Base-by-base conservation (phyloP, 306 rosid species). In the Carpinus viminea region DNA sequence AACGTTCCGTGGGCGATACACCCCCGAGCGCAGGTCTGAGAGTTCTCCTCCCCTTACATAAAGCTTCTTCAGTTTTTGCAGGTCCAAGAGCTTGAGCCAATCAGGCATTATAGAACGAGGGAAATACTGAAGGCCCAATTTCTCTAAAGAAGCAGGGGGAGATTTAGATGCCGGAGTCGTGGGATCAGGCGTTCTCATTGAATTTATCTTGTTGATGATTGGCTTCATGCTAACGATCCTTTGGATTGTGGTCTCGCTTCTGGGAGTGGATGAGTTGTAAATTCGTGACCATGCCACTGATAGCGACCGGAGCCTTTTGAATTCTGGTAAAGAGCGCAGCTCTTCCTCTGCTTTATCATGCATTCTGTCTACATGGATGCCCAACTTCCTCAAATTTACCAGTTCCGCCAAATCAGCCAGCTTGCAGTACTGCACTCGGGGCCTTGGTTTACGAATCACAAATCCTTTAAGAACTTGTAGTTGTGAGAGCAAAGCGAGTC, bases 391-490 rank as follows among this genome's bases (percentile, higher is more conserved):
- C 26, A 72, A 57, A 45, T 76, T 5, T 34, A 41, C 1, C 74
- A 72, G 13, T 0, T 4, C 20, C 24, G 62, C 54, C 69, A 72
- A 72, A 34, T 62, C 85, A 31, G 41, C 21, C 0, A 81, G 66
- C 45, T 26, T 11, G 21, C 81, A 81, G 74, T n/a, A 10, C 6
- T 41, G 45, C 7, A 5, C 45, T 4, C 45, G 7, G 45, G 7
- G 45, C 45, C 45, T 2, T 10, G 15, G 12, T 4, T 61, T 38
- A 12, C 74, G 50, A 45, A 76, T 72, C 9, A 81, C 53, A 34
- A 81, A 76, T 52, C 84, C 84, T 26, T 81, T 64, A 11, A 81
- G 77, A 60, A 60, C 68, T 62, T 28, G 74, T 50, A 81, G 74
- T 31, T 81, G 21, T 34, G 80, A 47, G 60, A 81, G 85, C 3